A percentile compares a stretch with the other conserved stretches of the same genome.
Evolutionary conservation across 1,139 yeast genomes (phyloP).

Genomic region (Spathaspora sp.): DNA sequence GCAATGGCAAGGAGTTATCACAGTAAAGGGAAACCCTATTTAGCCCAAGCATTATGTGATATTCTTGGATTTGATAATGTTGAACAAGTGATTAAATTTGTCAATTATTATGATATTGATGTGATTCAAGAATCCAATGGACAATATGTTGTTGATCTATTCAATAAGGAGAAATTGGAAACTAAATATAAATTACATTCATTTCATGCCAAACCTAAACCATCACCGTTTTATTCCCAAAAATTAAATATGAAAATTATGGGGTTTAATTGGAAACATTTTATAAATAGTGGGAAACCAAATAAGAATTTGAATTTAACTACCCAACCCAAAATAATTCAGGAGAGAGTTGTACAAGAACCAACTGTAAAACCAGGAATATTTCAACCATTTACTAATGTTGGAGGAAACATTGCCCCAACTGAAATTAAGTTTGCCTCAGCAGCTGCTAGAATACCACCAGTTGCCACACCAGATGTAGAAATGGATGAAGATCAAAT

Average conservation of each 20-base stretch:
- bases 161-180: slow-evolving; percentile 48
- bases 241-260: slow-evolving; percentile 52
- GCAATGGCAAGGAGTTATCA: slow-evolving; percentile 71
- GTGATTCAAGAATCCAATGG: slow-evolving; percentile 34
- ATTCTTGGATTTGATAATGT: slow-evolving; percentile 67
- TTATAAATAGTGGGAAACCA: slow-evolving; percentile 41
- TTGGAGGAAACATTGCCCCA: slow-evolving; percentile 1
- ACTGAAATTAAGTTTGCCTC: slow-evolving; percentile 5
- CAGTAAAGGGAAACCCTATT: slow-evolving; percentile 66
- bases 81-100: slow-evolving; percentile 55
- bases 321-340: slow-evolving; percentile 7
- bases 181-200: slow-evolving; percentile 44
- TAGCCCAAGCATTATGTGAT: slow-evolving; percentile 44
- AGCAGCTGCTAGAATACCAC: too few species aligned
- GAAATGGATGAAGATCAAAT: not conserved
- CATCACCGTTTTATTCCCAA: slow-evolving; percentile 55
- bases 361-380: not conserved
- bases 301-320: slow-evolving; percentile 23
- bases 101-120: slow-evolving; percentile 64
- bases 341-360: slow-evolving; percentile 1
- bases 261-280: slow-evolving; percentile 26
- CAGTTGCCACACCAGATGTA: not conserved
- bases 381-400: slow-evolving; percentile 3
- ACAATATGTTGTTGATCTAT: slow-evolving; percentile 51
- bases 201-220: slow-evolving; percentile 47